phyloP scores from a whole-genome alignment of 83 land plant genomes.

The Larix sibirica region DNA sequence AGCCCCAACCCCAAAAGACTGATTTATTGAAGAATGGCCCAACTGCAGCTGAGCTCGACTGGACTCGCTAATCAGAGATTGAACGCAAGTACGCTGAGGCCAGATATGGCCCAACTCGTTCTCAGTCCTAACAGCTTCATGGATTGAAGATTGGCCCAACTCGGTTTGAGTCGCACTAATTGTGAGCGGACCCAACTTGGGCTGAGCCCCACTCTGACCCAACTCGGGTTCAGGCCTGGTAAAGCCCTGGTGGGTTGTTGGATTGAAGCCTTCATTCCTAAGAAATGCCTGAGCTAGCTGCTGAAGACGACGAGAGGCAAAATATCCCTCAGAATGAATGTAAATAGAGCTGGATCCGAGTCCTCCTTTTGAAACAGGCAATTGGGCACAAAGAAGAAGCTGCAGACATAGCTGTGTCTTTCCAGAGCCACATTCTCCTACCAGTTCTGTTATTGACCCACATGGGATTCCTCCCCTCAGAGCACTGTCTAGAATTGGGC shows the following conservation, averaged over 20 bases:
- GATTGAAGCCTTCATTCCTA: conserved; percentile 16
- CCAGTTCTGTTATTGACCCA: conserved; percentile 71
- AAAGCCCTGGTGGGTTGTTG: too few species aligned
- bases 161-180: background rate
- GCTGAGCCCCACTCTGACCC: background rate
- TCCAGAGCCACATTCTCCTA: conserved; percentile 68
- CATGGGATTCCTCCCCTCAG: conserved; percentile 74
- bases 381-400: conserved; percentile 63
- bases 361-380: conserved; percentile 61
- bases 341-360: conserved; percentile 59
- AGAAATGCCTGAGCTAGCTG: conserved; percentile 47
- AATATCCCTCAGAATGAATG: conserved; percentile 73
- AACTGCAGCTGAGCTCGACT: too few species aligned
- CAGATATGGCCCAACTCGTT: background rate
- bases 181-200: background rate
- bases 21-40: too few species aligned
- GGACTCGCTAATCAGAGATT: background rate
- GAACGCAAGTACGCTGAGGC: background rate
- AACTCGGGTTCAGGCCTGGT: background rate
- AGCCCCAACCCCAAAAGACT: background rate
- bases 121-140: background rate
- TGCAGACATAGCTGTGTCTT: conserved; percentile 83
- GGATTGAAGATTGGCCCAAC: background rate
- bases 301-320: conserved; percentile 63
- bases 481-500: conserved; percentile 56